phyloP scores from a whole-genome alignment of 305 asterid species.

The Stenogyne calaminthoides region DNA sequence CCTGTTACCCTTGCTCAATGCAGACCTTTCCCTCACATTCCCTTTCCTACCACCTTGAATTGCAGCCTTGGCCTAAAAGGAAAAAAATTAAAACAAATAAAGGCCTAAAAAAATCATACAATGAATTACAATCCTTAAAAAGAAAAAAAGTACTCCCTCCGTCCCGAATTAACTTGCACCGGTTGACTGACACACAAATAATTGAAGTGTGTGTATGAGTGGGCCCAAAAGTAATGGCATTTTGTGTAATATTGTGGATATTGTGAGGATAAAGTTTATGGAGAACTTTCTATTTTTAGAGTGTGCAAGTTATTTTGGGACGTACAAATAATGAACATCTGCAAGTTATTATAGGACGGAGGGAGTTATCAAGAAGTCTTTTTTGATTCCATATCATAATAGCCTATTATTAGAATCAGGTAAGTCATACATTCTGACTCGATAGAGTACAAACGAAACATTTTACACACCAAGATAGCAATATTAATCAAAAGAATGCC shows the following conservation, averaged over 20 bases:
- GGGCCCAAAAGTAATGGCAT: too few species aligned
- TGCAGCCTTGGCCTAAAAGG: slow-evolving; percentile 82
- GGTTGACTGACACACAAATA: too few species aligned
- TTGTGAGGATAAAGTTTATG: too few species aligned
- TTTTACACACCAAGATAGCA: neutral
- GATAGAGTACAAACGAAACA: neutral
- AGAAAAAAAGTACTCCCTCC: too few species aligned
- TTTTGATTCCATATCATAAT: neutral
- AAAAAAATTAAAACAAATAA: slow-evolving; percentile 28
- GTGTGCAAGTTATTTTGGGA: too few species aligned
- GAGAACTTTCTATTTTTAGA: too few species aligned
- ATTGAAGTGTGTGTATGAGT: too few species aligned
- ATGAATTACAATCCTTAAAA: slow-evolving; percentile 15
- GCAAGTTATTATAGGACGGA: too few species aligned
- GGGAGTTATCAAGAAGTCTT: too few species aligned
- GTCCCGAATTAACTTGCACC: too few species aligned
- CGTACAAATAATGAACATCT: too few species aligned
- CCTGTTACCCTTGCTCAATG: slow-evolving; percentile 54
- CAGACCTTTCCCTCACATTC: slow-evolving; percentile 66
- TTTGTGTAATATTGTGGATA: too few species aligned
- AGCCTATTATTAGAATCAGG: slow-evolving; percentile 14
- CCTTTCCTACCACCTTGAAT: slow-evolving; percentile 84
- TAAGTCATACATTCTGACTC: slow-evolving; percentile 13
- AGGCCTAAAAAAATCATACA: slow-evolving; percentile 26
- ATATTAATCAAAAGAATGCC: slow-evolving; percentile 23